These are phyloP conservation scores for Euphorbia celastroides DNA, from an alignment of 441 rosid species.

Conservation along the genomic window DNA sequence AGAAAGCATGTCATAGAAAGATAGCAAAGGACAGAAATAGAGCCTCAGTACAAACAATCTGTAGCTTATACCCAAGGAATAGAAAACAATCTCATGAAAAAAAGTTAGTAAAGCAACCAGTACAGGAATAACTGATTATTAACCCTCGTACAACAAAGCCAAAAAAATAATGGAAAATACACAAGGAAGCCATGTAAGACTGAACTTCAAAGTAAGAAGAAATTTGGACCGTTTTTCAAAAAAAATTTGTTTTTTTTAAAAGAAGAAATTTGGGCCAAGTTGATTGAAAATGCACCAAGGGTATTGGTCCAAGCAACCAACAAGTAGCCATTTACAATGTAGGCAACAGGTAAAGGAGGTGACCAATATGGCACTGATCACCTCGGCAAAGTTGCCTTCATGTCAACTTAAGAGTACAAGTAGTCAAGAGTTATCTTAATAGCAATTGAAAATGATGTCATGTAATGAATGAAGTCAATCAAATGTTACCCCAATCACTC, in stretches of 20 bases:
- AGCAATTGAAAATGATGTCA: not conserved
- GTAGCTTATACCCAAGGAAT: not conserved
- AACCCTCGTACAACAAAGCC: not conserved
- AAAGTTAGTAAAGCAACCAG: not conserved
- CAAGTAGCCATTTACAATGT: conserved; percentile 11
- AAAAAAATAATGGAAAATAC: not conserved
- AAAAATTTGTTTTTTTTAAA: too few relatives aligned
- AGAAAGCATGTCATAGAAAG: not conserved
- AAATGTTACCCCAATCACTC: not conserved
- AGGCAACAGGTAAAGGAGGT: conserved; percentile 26
- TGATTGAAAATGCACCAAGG: not conserved
- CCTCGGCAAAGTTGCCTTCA: conserved; percentile 27
- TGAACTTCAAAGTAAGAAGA: not conserved
- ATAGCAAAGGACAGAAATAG: not conserved
- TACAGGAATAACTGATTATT: not conserved
- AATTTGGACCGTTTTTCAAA: too few relatives aligned
- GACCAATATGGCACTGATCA: conserved; percentile 16
- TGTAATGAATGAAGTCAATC: not conserved
- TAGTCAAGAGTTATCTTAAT: not conserved
- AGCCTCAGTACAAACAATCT: not conserved
- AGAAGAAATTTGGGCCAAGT: conserved; percentile 1
- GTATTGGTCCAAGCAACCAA: not conserved
- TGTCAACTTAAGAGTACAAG: not conserved
- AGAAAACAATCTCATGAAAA: not conserved
- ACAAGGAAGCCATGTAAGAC: not conserved